Percentiles rank a stretch among this genome's conserved stretches.
phyloP scores from a whole-genome alignment of 2,329 filamentous ascomycete genomes.

The Neoscytalidium dimidiatum region DNA sequence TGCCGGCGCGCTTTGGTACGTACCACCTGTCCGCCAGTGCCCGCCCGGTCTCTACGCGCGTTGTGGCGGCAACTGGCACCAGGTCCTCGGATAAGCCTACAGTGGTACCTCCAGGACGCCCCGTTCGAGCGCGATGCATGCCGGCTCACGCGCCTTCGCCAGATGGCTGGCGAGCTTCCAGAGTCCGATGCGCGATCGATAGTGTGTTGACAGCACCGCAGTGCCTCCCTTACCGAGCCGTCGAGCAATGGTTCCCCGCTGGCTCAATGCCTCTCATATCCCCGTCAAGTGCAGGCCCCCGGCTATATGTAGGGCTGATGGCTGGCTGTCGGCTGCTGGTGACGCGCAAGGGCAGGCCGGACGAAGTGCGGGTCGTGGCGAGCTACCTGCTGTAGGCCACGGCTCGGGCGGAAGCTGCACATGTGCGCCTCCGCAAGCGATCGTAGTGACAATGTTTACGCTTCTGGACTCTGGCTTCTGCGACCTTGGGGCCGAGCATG shows the following conservation, averaged over 20 bases:
- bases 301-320: neutral
- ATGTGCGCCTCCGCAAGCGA: neutral
- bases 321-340: neutral
- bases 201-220: neutral
- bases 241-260: neutral
- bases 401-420: neutral
- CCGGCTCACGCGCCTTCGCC: neutral
- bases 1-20: neutral
- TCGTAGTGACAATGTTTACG: neutral
- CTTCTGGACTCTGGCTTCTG: neutral
- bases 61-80: conserved; percentile 4
- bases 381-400: neutral
- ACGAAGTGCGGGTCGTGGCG: neutral
- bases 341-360: neutral
- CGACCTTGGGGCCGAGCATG: neutral
- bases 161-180: neutral
- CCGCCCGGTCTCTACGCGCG: neutral
- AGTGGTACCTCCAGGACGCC: neutral
- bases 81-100: neutral
- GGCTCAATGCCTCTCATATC: neutral
- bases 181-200: neutral
- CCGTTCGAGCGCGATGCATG: conserved; percentile 6
- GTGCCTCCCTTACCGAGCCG: neutral
- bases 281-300: neutral
- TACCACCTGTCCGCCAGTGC: neutral